Evolutionary conservation across 1,284 basidiomycete species (phyloP), one percentile per base, ranked within the genome.

Genomic region (Pterulicium gracile): DNA sequence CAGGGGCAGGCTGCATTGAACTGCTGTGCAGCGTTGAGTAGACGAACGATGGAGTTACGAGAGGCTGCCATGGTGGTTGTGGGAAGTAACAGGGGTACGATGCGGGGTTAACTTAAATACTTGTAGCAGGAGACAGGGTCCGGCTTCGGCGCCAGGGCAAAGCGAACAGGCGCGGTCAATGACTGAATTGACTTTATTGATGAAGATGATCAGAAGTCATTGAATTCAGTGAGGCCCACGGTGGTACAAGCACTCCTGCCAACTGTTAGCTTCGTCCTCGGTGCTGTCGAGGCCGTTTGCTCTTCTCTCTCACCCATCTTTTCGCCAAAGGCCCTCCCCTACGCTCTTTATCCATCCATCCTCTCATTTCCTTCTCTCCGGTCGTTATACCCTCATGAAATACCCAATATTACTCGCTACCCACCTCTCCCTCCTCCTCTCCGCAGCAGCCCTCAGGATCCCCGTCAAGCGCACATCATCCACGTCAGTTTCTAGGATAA

Each of bases 1-100:
- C 86, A 88, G 4, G 87, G 87, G 55, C 86, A 89, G 2, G 72
- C 63, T 1, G 79, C 72, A 17, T 39, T 39, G 36, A 39, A 39
- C 53, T 86, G 80, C 56, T 86, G 83, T 1, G 81, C 75, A 10
- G 81, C 72, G 55, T 74, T 75, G 50, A 88, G 81, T 54, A 88
- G 76, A 42, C 84, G 79, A 27, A 77, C 58, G 48, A 88, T 83
- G 22, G 75, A 60, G 51, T 61, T 72, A 55, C 79, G 72, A 47
- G 79, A 75, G 13, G 75, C 68, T 50, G 72, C 60, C 78, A 82
- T 81, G 57, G 59, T 56, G 46, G 50, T 40, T n/a, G 48, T 39
- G 40, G 44, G 39, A 24, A 35, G 24, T 42, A 43, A 47, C 40
- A 45, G 49, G 42, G 41, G 15, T 34, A 34, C n/a, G n/a, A 39